A percentile compares a stretch with the other conserved stretches of the same genome.
Conservation (phyloP, 805 yeast species). For the Saturnispora besseyi region DNA sequence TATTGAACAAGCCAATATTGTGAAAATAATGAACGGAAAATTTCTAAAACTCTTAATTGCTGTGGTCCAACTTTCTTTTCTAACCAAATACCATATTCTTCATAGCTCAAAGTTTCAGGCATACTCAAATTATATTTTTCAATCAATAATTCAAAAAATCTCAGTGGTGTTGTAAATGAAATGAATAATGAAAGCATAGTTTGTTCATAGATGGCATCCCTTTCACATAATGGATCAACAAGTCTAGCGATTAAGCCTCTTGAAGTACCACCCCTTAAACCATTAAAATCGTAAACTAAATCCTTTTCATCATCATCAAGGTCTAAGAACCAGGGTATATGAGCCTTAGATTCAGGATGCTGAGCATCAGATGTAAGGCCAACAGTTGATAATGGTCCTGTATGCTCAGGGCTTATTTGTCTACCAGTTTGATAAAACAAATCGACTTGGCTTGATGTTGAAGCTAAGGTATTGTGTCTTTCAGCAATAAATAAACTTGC, state of each 20-base stretch:
- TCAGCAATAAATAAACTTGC: conserved; percentile 44
- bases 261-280: conserved; percentile 77
- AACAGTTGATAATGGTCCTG: background rate
- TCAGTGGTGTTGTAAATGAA: conserved; percentile 60
- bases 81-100: conserved; percentile 72
- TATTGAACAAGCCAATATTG: conserved; percentile 63
- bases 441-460: conserved; percentile 22
- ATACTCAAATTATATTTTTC: conserved; percentile 63
- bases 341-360: background rate
- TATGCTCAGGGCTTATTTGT: background rate
- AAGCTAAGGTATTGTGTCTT: conserved; percentile 29
- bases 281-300: conserved; percentile 54
- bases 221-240: conserved; percentile 61
- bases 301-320: conserved; percentile 47
- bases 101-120: conserved; percentile 80
- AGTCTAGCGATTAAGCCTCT: conserved; percentile 72
- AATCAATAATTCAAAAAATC: conserved; percentile 49
- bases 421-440: conserved; percentile 21
- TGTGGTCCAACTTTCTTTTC: conserved; percentile 61
- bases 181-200: conserved; percentile 69
- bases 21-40: conserved; percentile 58
- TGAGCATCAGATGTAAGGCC: background rate
- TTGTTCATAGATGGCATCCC: conserved; percentile 50
- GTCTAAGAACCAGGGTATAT: conserved; percentile 61
- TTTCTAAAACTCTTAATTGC: conserved; percentile 53